A percentile compares a stretch with the other conserved stretches of the same genome.
Conservation (phyloP, 1,284 basidiomycete genomes). For the Leccinum solheimii region DNA sequence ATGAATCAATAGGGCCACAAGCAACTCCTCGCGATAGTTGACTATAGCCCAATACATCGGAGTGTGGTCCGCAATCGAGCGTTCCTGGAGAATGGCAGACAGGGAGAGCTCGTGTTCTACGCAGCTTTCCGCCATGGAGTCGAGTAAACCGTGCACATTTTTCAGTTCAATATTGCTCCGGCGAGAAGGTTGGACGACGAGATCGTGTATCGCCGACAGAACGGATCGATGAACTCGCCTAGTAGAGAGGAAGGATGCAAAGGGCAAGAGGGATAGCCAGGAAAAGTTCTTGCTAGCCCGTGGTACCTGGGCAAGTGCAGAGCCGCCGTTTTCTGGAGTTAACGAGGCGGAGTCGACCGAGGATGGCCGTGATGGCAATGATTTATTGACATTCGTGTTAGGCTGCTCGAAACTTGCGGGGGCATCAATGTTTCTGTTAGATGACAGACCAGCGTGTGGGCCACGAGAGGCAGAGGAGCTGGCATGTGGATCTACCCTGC, state of each 20-base stretch:
- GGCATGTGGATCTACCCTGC: not conserved
- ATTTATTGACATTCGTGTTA: not conserved
- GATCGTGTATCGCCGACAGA: constrained; percentile 46
- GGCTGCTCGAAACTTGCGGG: not conserved
- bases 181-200: constrained; percentile 34
- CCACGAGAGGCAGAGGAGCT: not conserved
- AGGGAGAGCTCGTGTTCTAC: constrained; percentile 42
- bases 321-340: not conserved
- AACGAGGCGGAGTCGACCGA: not conserved
- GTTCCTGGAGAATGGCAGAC: constrained; percentile 57
- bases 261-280: constrained; percentile 36
- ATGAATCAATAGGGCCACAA: constrained; percentile 47
- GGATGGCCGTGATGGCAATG: not conserved
- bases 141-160: constrained; percentile 37
- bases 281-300: constrained; percentile 15
- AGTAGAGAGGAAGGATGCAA: constrained; percentile 37
- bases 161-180: not conserved
- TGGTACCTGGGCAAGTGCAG: not conserved
- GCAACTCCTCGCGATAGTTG: constrained; percentile 44
- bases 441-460: not conserved
- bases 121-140: constrained; percentile 48
- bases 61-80: constrained; percentile 59
- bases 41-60: constrained; percentile 74
- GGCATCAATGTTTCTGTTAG: not conserved
- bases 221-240: constrained; percentile 45